These are phyloP conservation scores for Cymodocea nodosa DNA, from an alignment of 116 monocot genomes.

Conservation along the genomic window DNA sequence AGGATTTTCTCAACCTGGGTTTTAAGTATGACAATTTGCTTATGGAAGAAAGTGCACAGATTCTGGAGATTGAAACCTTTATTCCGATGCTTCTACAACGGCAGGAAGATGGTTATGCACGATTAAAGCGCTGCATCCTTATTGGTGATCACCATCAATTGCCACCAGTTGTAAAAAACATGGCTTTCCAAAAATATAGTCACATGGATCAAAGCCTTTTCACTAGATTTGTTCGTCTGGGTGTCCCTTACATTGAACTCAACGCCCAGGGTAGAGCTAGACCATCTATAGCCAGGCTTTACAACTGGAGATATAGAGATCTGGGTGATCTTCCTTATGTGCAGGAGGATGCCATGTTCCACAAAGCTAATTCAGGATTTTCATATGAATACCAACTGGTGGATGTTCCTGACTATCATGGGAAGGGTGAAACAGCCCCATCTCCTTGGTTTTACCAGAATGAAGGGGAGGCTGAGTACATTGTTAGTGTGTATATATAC, in stretches of 20 bases:
- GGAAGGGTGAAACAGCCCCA: conserved; percentile 87
- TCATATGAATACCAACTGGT: conserved; percentile 86
- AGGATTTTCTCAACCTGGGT: conserved; percentile 89
- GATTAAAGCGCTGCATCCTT: conserved; percentile 84
- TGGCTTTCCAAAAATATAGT: conserved; percentile 99
- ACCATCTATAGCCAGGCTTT: conserved; percentile 74
- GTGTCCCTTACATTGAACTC: conserved; percentile 94
- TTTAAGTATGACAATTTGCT: conserved; percentile 96
- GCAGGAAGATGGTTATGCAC: conserved; percentile 96
- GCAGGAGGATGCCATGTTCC: conserved; percentile 51
- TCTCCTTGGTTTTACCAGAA: conserved; percentile 99
- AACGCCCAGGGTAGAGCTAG: conserved; percentile 97
- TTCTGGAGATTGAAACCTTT: conserved; percentile 97
- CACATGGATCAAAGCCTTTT: conserved; percentile 99
- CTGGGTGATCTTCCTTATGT: conserved; percentile 86
- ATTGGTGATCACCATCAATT: conserved; percentile 99
- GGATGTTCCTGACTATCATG: conserved; percentile 79
- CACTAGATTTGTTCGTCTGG: conserved; percentile 90
- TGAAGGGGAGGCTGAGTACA: conserved; percentile 93
- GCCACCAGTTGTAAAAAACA: conserved; percentile 98
- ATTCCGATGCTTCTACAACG: conserved; percentile 98
- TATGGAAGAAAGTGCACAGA: conserved; percentile 99
- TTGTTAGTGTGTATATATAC: conserved; percentile 98
- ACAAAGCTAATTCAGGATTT: conserved; percentile 92
- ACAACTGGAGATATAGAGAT: conserved; percentile 98